phyloP scores from a whole-genome alignment of 1,284 basidiomycete species.

The Wallemia ichthyophaga region DNA sequence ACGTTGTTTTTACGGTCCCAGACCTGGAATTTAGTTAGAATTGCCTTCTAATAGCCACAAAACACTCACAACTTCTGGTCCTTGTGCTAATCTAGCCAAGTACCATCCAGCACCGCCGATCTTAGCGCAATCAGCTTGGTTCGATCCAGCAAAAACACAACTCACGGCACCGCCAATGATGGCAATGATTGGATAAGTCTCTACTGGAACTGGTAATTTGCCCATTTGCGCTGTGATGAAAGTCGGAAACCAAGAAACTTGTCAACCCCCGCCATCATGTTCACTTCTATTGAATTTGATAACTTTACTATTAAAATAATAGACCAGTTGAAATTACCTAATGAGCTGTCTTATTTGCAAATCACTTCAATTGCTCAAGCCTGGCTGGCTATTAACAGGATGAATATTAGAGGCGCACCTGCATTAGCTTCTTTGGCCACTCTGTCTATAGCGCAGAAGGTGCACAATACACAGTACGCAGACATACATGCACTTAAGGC shows the following conservation, averaged over 20 bases:
- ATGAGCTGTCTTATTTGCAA: not conserved
- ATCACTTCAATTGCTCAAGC: not conserved
- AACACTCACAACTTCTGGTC: not conserved
- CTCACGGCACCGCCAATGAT: not conserved
- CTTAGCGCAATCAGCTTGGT: not conserved
- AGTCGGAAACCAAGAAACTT: not conserved
- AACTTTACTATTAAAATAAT: not conserved
- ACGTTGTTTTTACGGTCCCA: not conserved
- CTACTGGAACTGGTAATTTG: not conserved
- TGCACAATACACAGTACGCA: slow-evolving; percentile 19
- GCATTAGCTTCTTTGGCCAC: slow-evolving; percentile 76
- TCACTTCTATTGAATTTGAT: not conserved
- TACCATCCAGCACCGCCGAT: not conserved
- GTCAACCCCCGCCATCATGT: not conserved
- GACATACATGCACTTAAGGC: slow-evolving; percentile 22
- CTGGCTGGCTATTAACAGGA: not conserved
- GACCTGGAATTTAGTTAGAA: not conserved
- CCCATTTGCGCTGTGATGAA: not conserved
- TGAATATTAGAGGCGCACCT: slow-evolving; percentile 58
- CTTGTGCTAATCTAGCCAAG: not conserved
- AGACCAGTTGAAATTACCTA: not conserved
- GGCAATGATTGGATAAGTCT: not conserved
- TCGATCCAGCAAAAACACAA: not conserved
- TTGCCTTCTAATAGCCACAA: not conserved
- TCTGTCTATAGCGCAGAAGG: slow-evolving; percentile 36